Base-by-base conservation (phyloP, 225 moss, liverwort and hornwort genomes). In the Antitrichia curtipendula region DNA sequence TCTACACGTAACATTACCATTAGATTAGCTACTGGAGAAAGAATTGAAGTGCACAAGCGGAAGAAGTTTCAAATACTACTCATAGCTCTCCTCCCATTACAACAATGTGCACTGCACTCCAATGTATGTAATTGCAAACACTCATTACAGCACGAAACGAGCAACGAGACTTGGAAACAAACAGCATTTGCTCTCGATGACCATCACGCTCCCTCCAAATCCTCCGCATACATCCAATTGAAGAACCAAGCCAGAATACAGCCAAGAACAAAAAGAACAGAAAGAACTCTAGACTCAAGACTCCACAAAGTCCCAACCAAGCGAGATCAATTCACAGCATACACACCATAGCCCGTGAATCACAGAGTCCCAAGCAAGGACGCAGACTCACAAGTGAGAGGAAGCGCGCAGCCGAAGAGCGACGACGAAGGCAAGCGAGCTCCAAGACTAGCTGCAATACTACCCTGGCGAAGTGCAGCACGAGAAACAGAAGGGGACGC, bases 321-420 rank as follows among this genome's bases (percentile, higher is more conserved):
- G 41, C 50, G n/a, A 74, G 50, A 61, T 49, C 4, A 38, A 58
- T 58, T 34, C 41, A 50, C 80, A 79, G 43, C 10, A 70, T 14
- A 31, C 70, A 81, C 78, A 61, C 56, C 20, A 56, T 20, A 22
- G n/a, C 62, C 27, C 47, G 10, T 70, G 70, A 78, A 70, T 47
- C 68, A 58, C 69, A 82, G 43, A 70, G 63, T 63, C 71, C 82
- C 56, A 82, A 32, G 75, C 40, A 77, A 64, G 53, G 31, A 28
- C 20, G 31, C 38, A 85, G 58, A 88, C 92, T 92, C 88, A 92
- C 92, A 58, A 76, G 80, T 49, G 32, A 85, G 68, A 52, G 82
- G 85, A 87, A 87, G 87, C n/a, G 87, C 90, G 57, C 54, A 80
- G 65, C 91, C 91, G 79, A 90, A 80, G 45, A 91, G 87, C 58